Conservation (phyloP, 2,329 filamentous ascomycete genomes). For the Colletotrichum ledebouriae region DNA sequence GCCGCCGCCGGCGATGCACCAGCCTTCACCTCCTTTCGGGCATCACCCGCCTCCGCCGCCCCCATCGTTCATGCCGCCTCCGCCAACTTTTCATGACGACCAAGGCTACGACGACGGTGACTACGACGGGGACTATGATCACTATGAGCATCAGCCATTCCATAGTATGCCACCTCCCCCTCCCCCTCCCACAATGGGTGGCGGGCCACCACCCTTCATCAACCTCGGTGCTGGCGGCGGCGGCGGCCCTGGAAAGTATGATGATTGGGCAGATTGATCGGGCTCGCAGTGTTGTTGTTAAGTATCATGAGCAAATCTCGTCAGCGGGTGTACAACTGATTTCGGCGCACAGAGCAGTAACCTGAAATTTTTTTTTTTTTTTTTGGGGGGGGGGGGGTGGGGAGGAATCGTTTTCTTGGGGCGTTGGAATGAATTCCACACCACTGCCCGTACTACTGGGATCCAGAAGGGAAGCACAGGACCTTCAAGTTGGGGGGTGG, state of each 20-base stretch:
- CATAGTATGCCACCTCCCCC: not conserved
- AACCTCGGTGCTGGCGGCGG: constrained; percentile 34
- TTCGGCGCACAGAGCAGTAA: not conserved
- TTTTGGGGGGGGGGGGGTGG: no score
- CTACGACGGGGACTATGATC: not conserved
- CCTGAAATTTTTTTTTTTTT: no score
- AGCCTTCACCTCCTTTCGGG: constrained; percentile 10
- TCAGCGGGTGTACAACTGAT: not conserved
- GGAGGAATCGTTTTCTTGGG: not conserved
- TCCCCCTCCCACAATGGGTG: constrained; percentile 8
- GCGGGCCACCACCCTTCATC: constrained; percentile 38
- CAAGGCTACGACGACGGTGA: constrained; percentile 6
- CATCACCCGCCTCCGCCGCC: constrained; percentile 28
- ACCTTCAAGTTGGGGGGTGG: constrained; percentile 26
- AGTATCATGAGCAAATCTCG: not conserved
- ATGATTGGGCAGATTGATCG: constrained; percentile 1
- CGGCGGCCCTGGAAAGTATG: constrained; percentile 35
- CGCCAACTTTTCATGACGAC: constrained; percentile 15
- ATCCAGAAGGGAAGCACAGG: constrained; percentile 37
- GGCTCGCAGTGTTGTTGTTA: no score
- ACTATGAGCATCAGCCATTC: not conserved
- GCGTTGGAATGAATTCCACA: constrained; percentile 6
- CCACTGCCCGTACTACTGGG: constrained; percentile 1
- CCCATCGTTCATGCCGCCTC: constrained; percentile 14
- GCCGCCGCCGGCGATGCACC: constrained; percentile 14